Evolutionary conservation across 2,329 filamentous ascomycete genomes (phyloP).

Genomic region (Scytalidium sp.): DNA sequence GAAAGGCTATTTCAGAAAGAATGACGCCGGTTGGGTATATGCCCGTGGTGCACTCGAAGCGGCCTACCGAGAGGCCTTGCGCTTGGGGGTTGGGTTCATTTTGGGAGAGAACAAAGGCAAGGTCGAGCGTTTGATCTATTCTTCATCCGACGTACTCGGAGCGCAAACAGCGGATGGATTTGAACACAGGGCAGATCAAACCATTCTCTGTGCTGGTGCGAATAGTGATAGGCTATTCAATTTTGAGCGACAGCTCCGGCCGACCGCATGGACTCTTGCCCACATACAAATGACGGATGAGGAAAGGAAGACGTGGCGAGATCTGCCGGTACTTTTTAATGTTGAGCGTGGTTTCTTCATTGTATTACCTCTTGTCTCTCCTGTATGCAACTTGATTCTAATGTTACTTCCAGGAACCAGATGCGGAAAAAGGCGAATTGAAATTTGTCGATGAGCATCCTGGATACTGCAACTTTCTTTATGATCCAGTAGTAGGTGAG

Average conservation of each 20-base stretch:
- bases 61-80: constrained; percentile 40
- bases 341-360: constrained; percentile 41
- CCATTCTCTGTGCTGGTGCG: constrained; percentile 48
- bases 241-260: constrained; percentile 48
- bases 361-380: too few relatives aligned
- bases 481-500: constrained; percentile 4
- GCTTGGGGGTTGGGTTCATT: constrained; percentile 44
- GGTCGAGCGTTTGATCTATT: constrained; percentile 35
- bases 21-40: constrained; percentile 51
- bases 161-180: constrained; percentile 39
- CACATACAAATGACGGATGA: constrained; percentile 45
- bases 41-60: constrained; percentile 46
- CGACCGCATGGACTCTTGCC: constrained; percentile 51
- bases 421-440: constrained; percentile 40
- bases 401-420: constrained; percentile 49
- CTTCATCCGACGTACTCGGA: constrained; percentile 36
- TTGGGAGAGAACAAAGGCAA: constrained; percentile 35
- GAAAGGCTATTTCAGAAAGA: constrained; percentile 44
- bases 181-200: constrained; percentile 37
- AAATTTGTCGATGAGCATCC: constrained; percentile 56
- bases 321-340: constrained; percentile 47
- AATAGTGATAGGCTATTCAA: constrained; percentile 44
- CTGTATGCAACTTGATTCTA: too few relatives aligned
- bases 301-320: constrained; percentile 41
- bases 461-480: constrained; percentile 48